Evolutionary conservation across 2,329 filamentous ascomycete genomes (phyloP), one percentile per base, ranked within the genome.

Genomic region (Colletotrichum plurivorum): DNA sequence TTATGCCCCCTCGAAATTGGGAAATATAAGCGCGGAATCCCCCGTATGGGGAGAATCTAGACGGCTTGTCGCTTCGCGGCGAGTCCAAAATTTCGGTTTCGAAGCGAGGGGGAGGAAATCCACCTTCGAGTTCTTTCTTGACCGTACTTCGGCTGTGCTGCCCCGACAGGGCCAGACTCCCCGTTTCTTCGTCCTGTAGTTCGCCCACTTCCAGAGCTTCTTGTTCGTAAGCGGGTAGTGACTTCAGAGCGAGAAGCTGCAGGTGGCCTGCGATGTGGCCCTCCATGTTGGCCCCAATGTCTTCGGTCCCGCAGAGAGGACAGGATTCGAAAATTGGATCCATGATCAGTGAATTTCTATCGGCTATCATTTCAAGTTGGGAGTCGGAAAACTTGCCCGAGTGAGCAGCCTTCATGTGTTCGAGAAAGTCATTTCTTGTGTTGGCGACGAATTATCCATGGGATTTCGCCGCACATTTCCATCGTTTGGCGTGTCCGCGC

Each of bases 181-280:
- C 20, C 20, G 3, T 20, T 22, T 2, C 48, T 51, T 25, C 22
- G 20, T 43, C 8, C 9, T 36, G 9, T 4, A 3, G 9, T 2
- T 15, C 41, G 41, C 16, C 6, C 15, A 43, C 4, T 7, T n/a
- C 18, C 16, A 27, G 13, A 13, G 18, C 18, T 12, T 54, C 54
- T n/a, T 69, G 60, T 25, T 65, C 43, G 22, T 69, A 61, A 6
- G 9, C 22, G 13, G 68, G 68, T 3, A 70, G 58, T 22, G 68
- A 67, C 27, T 63, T 63, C 18, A 70, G 58, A 27, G 63, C 68
- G 2, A 70, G 39, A 20, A n/a, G 22, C 7, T 58, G 51, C 20
- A 70, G n/a, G 39, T 70, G 68, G 1, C 58, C 63, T 9, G 48
- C 27, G 15, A 67, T 39, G 31, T 70, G 68, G n/a, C 63, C 46